Base-by-base conservation (phyloP, 257 asterid genomes). In the Penstemon davidsonii region DNA sequence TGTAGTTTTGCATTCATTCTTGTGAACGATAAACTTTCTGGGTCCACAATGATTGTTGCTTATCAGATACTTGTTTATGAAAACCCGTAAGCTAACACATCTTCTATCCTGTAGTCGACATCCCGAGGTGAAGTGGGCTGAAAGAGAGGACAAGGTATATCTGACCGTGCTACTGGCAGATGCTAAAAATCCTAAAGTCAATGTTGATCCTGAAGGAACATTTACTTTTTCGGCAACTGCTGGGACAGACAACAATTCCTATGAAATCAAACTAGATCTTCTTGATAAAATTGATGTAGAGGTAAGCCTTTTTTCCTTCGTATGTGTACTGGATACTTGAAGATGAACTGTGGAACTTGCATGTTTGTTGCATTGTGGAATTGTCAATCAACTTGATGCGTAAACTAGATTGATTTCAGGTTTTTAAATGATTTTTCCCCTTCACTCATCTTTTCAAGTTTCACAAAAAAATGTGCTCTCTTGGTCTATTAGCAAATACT, bases 61-160 rank as follows among this genome's bases (percentile, higher is more conserved):
- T 25, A 25, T 25, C 1, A 1, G 33, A 25, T 25, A 25, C 33
- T 25, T 25, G 33, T 25, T 25, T 25, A 25, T 25, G 33, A 25
- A 25, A 25, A 25, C 33, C 33, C 33, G 2, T 25, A 25, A 25
- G 33, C 33, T 25, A 25, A 25, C 33, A 25, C 33, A 25, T 25
- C 33, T 25, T 25, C 2, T 25, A 25, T 25, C 33, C 33, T 76
- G 73, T 76, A 93, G 98, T 68, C 90, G 87, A 66, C 94, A 86
- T 78, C 98, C 98, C 18, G 91, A 88, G 70, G 93, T 90, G 39
- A 93, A 90, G 78, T 93, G 98, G 98, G 98, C 98, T 12, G 88
- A 93, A 70, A 90, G 95, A 78, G 87, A 77, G 72, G 97, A 90
- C 79, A 85, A 80, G 73, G 82, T 93, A 36, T 93, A 71, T 77